Percentiles rank a stretch among this genome's conserved stretches.
Conservation (phyloP, 345 rosid genomes). For the Leavenworthia alabamica region DNA sequence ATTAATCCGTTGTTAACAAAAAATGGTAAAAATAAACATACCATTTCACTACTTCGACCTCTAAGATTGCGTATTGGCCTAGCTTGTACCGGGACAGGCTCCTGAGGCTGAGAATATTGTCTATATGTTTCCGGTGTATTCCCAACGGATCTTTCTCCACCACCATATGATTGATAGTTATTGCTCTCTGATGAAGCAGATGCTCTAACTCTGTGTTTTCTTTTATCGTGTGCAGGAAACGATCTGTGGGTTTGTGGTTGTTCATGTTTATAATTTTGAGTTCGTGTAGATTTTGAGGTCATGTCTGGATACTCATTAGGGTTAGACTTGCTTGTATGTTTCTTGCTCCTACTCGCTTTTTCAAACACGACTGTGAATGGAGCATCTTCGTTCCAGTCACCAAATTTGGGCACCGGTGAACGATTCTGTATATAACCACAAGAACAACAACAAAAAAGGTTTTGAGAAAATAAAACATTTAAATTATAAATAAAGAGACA, state of each 20-base stretch:
- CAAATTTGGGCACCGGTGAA: slow-evolving; percentile 22
- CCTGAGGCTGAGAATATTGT: not conserved
- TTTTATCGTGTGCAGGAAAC: slow-evolving; percentile 42
- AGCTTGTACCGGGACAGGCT: not conserved
- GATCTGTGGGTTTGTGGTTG: slow-evolving; percentile 23
- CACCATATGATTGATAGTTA: slow-evolving; percentile 21
- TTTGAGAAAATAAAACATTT: too few relatives aligned
- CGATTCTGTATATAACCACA: slow-evolving; percentile 20
- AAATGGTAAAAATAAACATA: not conserved
- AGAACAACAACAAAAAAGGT: too few relatives aligned
- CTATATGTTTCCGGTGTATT: not conserved
- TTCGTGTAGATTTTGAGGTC: slow-evolving; percentile 1
- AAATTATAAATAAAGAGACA: too few relatives aligned
- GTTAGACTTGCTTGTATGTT: not conserved
- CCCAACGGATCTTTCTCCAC: not conserved
- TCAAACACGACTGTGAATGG: slow-evolving; percentile 25
- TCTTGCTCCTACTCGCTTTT: slow-evolving; percentile 13
- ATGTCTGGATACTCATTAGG: slow-evolving; percentile 19
- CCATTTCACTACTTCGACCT: slow-evolving; percentile 22
- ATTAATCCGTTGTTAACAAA: too few relatives aligned
- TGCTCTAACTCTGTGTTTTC: slow-evolving; percentile 19
- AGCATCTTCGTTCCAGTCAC: slow-evolving; percentile 28
- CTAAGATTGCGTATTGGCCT: slow-evolving; percentile 23
- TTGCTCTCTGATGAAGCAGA: too few relatives aligned
- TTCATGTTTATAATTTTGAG: slow-evolving; percentile 8